These are phyloP conservation scores for Colletotrichum truncatum DNA, from an alignment of 2,329 filamentous ascomycete genomes.

Conservation along the genomic window DNA sequence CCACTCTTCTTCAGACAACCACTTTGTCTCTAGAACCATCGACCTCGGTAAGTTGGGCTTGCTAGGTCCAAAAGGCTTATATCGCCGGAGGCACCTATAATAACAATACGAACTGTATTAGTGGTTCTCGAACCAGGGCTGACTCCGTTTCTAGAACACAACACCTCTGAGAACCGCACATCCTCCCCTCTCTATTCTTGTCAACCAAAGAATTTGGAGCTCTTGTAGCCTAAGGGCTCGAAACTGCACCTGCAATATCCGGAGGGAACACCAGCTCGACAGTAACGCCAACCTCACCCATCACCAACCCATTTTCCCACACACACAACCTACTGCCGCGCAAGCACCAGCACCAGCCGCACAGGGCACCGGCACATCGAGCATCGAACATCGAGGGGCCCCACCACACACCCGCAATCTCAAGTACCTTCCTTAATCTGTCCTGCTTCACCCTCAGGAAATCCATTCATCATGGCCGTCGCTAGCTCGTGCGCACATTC, in stretches of 20 bases:
- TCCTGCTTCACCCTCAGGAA: not conserved
- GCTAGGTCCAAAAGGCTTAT: not conserved
- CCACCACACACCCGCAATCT: not conserved
- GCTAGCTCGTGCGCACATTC: conserved; percentile 67
- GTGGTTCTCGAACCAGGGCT: not conserved
- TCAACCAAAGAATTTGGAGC: not conserved
- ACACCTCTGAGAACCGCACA: not conserved
- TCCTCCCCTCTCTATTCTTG: not conserved
- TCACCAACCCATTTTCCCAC: not conserved
- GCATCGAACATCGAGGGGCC: not conserved
- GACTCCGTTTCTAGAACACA: not conserved
- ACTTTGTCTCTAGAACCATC: no score
- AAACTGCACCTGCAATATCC: not conserved
- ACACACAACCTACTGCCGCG: not conserved
- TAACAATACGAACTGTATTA: no score
- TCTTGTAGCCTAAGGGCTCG: not conserved
- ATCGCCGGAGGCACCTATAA: not conserved
- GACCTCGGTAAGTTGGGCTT: conserved; percentile 4
- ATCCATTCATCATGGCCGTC: conserved; percentile 57
- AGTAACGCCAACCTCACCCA: not conserved
- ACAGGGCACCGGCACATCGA: conserved; percentile 4
- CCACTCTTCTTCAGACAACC: not conserved
- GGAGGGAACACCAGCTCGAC: not conserved
- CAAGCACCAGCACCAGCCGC: not conserved
- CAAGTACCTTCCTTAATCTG: not conserved